Conservation (phyloP, 2,329 filamentous ascomycete species). For the Ilyonectria robusta region DNA sequence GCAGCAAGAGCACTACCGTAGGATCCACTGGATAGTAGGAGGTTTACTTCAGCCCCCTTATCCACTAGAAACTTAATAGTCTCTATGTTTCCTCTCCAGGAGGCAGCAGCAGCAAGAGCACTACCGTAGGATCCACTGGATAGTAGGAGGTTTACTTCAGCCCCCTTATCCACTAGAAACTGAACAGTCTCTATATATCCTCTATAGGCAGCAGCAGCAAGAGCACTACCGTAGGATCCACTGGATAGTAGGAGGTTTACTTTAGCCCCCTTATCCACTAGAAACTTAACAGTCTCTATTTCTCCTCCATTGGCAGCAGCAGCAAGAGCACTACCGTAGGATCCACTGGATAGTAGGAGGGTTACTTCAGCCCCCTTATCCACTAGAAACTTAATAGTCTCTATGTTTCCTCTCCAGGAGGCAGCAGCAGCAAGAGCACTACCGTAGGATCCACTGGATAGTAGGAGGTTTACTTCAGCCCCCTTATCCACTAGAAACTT, state of each 20-base stretch:
- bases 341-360: background rate
- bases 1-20: background rate
- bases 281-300: background rate
- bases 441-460: background rate
- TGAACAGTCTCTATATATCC: background rate
- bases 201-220: background rate
- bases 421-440: background rate
- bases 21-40: background rate
- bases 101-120: background rate
- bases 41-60: background rate
- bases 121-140: background rate
- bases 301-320: background rate
- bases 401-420: background rate
- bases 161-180: background rate
- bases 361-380: background rate
- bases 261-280: background rate
- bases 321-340: background rate
- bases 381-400: background rate
- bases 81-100: too few relatives aligned
- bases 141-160: background rate
- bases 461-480: background rate
- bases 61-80: background rate
- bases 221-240: background rate
- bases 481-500: background rate
- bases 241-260: background rate